Evolutionary conservation across 805 yeast genomes (phyloP).

Genomic region (Metschnikowia cerradonensis): DNA sequence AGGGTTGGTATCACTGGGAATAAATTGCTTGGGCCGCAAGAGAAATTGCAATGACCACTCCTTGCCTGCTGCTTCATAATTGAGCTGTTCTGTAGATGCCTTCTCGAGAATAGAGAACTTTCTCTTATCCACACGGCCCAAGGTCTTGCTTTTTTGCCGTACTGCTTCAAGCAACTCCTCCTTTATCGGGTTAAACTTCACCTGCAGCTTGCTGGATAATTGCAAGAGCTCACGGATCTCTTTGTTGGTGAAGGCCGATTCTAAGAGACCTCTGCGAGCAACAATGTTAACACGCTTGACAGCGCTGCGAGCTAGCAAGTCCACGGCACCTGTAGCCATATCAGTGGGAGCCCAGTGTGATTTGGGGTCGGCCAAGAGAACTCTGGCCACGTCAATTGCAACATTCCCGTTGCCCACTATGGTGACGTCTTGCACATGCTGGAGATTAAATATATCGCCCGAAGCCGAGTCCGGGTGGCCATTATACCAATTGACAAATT

Average conservation of each 20-base stretch:
- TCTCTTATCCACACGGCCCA: conserved; percentile 57
- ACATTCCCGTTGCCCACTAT: conserved; percentile 98
- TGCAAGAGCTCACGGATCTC: conserved; percentile 84
- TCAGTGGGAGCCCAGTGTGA: conserved; percentile 68
- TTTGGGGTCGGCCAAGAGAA: conserved; percentile 57
- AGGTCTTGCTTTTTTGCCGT: conserved; percentile 26
- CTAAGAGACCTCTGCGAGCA: conserved; percentile 82
- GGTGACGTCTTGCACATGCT: conserved; percentile 58
- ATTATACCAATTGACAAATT: conserved; percentile 95
- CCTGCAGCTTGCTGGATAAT: conserved; percentile 45
- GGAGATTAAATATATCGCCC: conserved; percentile 43
- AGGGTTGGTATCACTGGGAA: conserved; percentile 35
- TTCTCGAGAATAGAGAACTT: conserved; percentile 60
- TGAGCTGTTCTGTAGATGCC: conserved; percentile 23
- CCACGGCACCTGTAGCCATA: conserved; percentile 58
- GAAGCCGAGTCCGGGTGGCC: conserved; percentile 63
- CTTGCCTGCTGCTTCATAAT: conserved; percentile 12
- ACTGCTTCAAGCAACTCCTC: conserved; percentile 28
- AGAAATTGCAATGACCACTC: conserved; percentile 70
- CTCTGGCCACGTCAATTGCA: conserved; percentile 84
- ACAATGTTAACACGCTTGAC: conserved; percentile 68
- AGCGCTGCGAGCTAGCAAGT: conserved; percentile 44
- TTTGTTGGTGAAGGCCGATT: conserved; percentile 87
- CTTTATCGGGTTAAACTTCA: conserved; percentile 40
- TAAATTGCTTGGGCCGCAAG: conserved; percentile 56